Evolutionary conservation across 2,329 filamentous ascomycete species (phyloP).

Genomic region (Alternaria triticimaculans): DNA sequence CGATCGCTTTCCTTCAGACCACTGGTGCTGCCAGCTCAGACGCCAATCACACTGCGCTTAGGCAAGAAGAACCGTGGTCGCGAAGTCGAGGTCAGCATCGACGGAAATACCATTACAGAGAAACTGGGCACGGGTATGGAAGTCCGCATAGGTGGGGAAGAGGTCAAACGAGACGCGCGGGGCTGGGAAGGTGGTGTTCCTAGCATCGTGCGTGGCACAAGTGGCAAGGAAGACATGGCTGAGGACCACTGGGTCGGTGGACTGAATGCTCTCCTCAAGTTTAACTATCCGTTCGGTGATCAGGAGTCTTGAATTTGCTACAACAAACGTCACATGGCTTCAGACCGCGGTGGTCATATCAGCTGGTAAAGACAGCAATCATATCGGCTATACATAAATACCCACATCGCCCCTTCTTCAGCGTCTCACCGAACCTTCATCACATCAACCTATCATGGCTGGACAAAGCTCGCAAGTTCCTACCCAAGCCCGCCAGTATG

Average conservation of each 20-base stretch:
- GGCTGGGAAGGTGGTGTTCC: conserved; percentile 82
- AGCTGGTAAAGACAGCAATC: not conserved
- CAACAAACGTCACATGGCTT: not conserved
- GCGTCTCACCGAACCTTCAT: not conserved
- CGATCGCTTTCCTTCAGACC: conserved; percentile 91
- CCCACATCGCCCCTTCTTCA: not conserved
- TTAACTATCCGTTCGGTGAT: conserved; percentile 93
- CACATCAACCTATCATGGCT: not conserved
- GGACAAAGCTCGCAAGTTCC: not conserved
- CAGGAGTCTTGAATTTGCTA: conserved; percentile 29
- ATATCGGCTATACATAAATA: not conserved
- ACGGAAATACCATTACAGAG: conserved; percentile 53
- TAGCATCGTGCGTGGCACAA: conserved; percentile 76
- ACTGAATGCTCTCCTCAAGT: conserved; percentile 90
- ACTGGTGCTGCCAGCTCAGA: conserved; percentile 85
- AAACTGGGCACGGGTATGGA: conserved; percentile 64
- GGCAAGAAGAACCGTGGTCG: conserved; percentile 65
- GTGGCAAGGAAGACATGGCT: conserved; percentile 51
- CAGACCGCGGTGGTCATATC: not conserved
- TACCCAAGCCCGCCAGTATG: not conserved
- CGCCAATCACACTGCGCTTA: conserved; percentile 79
- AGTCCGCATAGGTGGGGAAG: conserved; percentile 86
- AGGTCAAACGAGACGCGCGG: conserved; percentile 59
- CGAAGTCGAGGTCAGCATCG: conserved; percentile 59
- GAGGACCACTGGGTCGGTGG: conserved; percentile 98